Conservation (phyloP, 2,329 filamentous ascomycete genomes). For the Tolypocladium nubicola region DNA sequence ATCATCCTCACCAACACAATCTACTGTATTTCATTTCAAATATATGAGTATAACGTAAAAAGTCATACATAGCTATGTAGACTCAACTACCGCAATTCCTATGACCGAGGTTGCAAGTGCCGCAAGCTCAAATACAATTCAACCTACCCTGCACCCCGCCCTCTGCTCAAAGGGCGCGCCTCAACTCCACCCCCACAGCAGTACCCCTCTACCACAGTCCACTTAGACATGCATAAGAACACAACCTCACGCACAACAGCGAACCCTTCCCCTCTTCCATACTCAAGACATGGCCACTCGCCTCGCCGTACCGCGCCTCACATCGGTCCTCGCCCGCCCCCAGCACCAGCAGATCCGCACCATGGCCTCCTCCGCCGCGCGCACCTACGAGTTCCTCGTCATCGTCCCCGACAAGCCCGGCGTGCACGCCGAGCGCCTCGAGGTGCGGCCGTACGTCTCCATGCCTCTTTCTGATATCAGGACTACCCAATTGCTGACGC, state of each 20-base stretch:
- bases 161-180: not conserved
- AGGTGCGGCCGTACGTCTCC: conserved; percentile 42
- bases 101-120: not conserved
- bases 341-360: conserved; percentile 7
- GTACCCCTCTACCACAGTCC: not conserved
- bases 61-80: too few relatives aligned
- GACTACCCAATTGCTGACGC: not conserved
- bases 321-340: conserved; percentile 2
- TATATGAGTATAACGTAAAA: too few relatives aligned
- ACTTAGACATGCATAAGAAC: not conserved
- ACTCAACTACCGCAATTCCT: not conserved
- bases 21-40: too few relatives aligned
- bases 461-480: not conserved
- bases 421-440: conserved; percentile 47
- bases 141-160: not conserved
- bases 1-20: too few relatives aligned
- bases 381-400: conserved; percentile 55
- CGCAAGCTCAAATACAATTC: not conserved
- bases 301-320: conserved; percentile 5
- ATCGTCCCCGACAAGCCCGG: conserved; percentile 58
- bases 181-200: not conserved
- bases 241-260: not conserved
- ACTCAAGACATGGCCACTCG: conserved; percentile 5
- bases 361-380: conserved; percentile 18
- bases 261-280: not conserved